A percentile compares a stretch with the other conserved stretches of the same genome.
Conservation (phyloP, 2,329 filamentous ascomycete species). For the Aureobasidium subglaciale region DNA sequence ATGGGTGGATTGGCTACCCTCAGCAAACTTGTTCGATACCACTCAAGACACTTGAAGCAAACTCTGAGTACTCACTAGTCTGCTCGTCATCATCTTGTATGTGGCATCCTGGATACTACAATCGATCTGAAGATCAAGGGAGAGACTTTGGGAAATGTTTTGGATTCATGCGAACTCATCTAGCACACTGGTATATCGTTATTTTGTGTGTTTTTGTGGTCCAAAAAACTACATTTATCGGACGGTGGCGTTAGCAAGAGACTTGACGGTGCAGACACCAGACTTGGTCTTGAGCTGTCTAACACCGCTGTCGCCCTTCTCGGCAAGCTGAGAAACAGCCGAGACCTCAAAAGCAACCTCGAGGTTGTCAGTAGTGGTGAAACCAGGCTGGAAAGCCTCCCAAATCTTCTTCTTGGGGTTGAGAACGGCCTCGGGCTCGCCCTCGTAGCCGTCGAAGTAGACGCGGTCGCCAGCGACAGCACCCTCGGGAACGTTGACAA, state of each 20-base stretch:
- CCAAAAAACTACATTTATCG: constrained; percentile 56
- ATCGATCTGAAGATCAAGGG: neutral
- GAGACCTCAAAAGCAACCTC: constrained; percentile 82
- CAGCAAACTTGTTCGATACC: too few relatives aligned
- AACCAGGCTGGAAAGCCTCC: constrained; percentile 94
- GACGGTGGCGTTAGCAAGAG: constrained; percentile 71
- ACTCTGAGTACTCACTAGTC: too few relatives aligned
- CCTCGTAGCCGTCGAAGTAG: constrained; percentile 90
- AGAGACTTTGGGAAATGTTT: neutral
- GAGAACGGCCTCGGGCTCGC: constrained; percentile 83
- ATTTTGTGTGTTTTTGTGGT: neutral
- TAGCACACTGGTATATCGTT: neutral
- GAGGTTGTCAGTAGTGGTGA: constrained; percentile 74
- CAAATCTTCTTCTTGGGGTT: constrained; percentile 99
- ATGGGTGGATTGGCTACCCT: neutral
- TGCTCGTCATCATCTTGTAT: too few relatives aligned
- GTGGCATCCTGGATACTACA: too few relatives aligned
- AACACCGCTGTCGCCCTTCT: constrained; percentile 47
- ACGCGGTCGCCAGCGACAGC: constrained; percentile 79
- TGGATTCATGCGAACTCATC: neutral
- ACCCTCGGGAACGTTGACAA: constrained; percentile 74
- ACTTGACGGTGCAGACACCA: constrained; percentile 76
- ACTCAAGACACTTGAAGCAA: too few relatives aligned
- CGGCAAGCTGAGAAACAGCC: constrained; percentile 68
- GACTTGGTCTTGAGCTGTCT: constrained; percentile 68